Evolutionary conservation across 768 basidiomycete genomes (phyloP).

Genomic region (Boletus fagicola): DNA sequence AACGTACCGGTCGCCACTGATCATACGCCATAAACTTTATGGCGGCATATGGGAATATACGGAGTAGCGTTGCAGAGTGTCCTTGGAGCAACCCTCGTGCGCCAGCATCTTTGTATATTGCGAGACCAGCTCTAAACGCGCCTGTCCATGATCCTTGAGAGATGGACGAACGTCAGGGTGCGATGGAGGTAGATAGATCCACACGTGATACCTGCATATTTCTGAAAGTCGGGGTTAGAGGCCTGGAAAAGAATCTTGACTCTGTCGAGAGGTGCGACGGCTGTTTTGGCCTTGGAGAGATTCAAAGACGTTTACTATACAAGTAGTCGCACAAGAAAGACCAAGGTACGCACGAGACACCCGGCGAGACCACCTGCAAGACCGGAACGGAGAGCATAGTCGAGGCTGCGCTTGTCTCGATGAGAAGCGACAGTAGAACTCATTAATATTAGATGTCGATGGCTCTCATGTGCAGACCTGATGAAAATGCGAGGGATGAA

Average conservation of each 20-base stretch:
- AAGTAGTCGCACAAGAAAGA: not conserved
- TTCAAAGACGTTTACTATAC: constrained; percentile 9
- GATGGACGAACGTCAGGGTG: constrained; percentile 7
- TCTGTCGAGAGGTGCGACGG: constrained; percentile 92
- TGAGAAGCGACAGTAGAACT: constrained; percentile 35
- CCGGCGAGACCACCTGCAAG: constrained; percentile 93
- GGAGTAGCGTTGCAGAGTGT: constrained; percentile 90
- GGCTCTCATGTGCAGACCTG: constrained; percentile 11
- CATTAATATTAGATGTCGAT: constrained; percentile 21
- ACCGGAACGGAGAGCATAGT: constrained; percentile 75
- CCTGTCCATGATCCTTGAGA: constrained; percentile 81
- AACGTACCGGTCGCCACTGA: constrained; percentile 69
- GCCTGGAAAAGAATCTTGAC: constrained; percentile 99
- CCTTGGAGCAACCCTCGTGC: constrained; percentile 87
- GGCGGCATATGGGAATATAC: constrained; percentile 95
- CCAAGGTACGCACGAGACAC: constrained; percentile 67
- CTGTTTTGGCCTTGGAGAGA: constrained; percentile 76
- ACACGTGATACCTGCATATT: constrained; percentile 79
- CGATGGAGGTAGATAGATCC: constrained; percentile 26
- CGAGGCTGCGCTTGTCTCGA: constrained; percentile 53
- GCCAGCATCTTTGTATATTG: constrained; percentile 70
- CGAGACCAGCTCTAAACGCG: constrained; percentile 68
- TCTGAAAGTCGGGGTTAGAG: constrained; percentile 89
- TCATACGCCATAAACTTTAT: constrained; percentile 98
- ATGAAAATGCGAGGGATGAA: not conserved